Base-by-base conservation (phyloP, 768 basidiomycete species). In the Lentinula detonsa region DNA sequence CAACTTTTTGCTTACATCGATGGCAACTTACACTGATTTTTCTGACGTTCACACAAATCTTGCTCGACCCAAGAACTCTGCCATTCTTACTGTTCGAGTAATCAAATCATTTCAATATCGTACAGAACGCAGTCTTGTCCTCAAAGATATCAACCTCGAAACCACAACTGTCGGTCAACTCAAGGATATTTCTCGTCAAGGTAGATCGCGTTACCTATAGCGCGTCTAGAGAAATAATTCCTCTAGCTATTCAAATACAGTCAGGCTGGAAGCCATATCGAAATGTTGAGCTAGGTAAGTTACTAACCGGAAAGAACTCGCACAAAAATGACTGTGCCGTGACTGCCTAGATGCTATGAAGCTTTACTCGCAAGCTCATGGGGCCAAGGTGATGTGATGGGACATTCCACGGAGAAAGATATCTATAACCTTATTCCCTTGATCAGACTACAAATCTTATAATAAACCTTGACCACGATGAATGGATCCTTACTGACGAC, bases 21-120 rank as follows among this genome's bases (percentile, higher is more conserved):
- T 75, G 75, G 66, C 71, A 11, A 67, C 65, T 33, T 68, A 66
- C 61, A 64, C 65, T 48, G 71, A 69, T 61, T 73, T 75, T 65
- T 75, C 76, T 53, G 77, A 80, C 59, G 66, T 73, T 37, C 78
- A 86, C 45, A 86, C 87, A 46, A 94, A 88, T 74, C 75, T 81
- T 57, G 78, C 85, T 33, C 78, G 81, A 2, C 89, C 93, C 9
- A 81, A 75, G 65, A 87, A 88, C 2, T 79, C 85, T 63, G 93
- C 93, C 21, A 94, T 93, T 4, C 75, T 98, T 61, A 98, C 96
- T 6, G 73, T 98, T 53, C 87, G 96, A 35, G 81, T 98, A 63
- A 92, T 99, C 77, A 99, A 99, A 71, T 94, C 92, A 18, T 96
- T 99, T 71, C 87, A 86, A 69, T 98, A 85, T 73, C 84, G 96